Evolutionary conservation across 129 eudicot species (phyloP).

Genomic region (Centella asiatica): DNA sequence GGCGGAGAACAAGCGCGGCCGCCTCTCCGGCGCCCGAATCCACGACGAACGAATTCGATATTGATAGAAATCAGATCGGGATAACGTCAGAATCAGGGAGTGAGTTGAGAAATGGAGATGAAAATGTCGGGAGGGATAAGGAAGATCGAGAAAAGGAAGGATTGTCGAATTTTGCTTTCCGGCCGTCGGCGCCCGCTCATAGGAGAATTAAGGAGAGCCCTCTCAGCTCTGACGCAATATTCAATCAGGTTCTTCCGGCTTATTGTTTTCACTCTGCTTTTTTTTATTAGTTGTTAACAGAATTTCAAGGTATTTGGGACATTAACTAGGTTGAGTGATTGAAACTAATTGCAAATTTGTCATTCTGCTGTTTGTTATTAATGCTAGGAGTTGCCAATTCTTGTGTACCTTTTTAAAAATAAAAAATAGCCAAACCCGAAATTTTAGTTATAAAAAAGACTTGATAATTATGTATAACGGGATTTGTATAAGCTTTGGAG

Average conservation of each 20-base stretch:
- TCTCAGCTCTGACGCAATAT: slow-evolving; percentile 56
- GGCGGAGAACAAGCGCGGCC: slow-evolving; percentile 21
- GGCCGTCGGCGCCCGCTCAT: slow-evolving; percentile 57
- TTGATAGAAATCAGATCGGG: slow-evolving; percentile 11
- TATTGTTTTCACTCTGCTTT: too few relatives aligned
- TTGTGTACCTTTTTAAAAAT: neutral
- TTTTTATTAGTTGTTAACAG: too few relatives aligned
- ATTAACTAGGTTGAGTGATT: neutral
- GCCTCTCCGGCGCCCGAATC: slow-evolving; percentile 8
- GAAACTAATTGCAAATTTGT: neutral
- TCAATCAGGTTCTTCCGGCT: slow-evolving; percentile 48
- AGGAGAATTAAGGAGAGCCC: slow-evolving; percentile 45
- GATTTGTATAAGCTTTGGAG: neutral
- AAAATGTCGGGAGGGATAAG: slow-evolving; percentile 10
- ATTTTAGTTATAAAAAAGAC: too few relatives aligned
- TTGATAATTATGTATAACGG: too few relatives aligned
- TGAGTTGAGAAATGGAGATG: neutral
- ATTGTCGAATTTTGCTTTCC: slow-evolving; percentile 18
- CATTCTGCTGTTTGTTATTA: neutral
- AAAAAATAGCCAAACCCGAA: too few relatives aligned
- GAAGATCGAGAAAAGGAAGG: neutral
- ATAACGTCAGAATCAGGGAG: neutral
- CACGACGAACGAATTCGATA: neutral
- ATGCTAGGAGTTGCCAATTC: neutral
- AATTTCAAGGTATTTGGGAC: too few relatives aligned